Percentiles rank a stretch among this genome's conserved stretches.
These are phyloP conservation scores for Lyophyllum atratum DNA, from an alignment of 768 basidiomycete species.

Conservation along the genomic window DNA sequence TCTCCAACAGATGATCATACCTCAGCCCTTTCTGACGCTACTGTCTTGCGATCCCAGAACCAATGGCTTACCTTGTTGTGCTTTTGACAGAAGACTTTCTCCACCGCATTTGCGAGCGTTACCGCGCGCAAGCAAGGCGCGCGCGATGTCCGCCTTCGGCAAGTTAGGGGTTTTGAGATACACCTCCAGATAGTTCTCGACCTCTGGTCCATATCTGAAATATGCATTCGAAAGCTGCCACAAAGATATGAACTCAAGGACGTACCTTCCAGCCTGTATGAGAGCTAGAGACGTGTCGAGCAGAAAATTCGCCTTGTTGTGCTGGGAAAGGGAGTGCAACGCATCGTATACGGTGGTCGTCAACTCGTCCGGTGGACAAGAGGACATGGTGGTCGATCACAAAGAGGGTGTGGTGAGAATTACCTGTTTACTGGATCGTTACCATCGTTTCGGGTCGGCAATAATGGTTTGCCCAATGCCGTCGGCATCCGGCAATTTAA, in stretches of 20 bases:
- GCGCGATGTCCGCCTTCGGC: slow-evolving; percentile 48
- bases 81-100: slow-evolving; percentile 55
- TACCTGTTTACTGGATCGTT: neutral
- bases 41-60: too few relatives aligned
- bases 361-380: slow-evolving; percentile 46
- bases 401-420: slow-evolving; percentile 1
- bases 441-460: slow-evolving; percentile 7
- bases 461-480: too few relatives aligned
- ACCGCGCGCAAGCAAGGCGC: slow-evolving; percentile 59
- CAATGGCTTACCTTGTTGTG: slow-evolving; percentile 53
- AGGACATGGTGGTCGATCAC: slow-evolving; percentile 18
- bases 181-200: slow-evolving; percentile 67
- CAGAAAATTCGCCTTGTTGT: slow-evolving; percentile 50
- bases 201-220: slow-evolving; percentile 60
- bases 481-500: neutral
- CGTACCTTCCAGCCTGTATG: slow-evolving; percentile 53
- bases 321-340: slow-evolving; percentile 43
- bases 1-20: too few relatives aligned
- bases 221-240: neutral
- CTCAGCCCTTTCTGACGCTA: too few relatives aligned
- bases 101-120: slow-evolving; percentile 58
- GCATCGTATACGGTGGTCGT: slow-evolving; percentile 51
- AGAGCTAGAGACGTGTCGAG: slow-evolving; percentile 50
- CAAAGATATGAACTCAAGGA: slow-evolving; percentile 7
- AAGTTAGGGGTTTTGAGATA: slow-evolving; percentile 64